phyloP scores from a whole-genome alignment of 306 rosid species.

The Alnus glutinosa region DNA sequence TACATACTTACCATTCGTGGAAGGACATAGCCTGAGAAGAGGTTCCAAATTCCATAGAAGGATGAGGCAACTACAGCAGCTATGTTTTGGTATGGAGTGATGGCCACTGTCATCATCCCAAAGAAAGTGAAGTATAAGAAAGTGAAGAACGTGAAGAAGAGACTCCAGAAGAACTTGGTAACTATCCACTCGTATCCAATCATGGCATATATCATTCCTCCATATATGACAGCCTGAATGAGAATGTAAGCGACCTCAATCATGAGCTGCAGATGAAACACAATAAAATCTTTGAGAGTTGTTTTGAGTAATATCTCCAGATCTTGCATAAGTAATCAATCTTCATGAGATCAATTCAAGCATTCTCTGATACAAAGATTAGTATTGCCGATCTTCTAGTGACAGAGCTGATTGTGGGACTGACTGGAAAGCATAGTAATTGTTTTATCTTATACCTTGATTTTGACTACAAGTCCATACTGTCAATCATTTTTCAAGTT shows the following conservation, averaged over 20 bases:
- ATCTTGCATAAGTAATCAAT: slow-evolving; percentile 43
- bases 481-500: too few species aligned
- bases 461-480: too few species aligned
- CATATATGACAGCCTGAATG: slow-evolving; percentile 62
- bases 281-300: too few species aligned
- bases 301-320: slow-evolving; percentile 4
- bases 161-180: slow-evolving; percentile 69
- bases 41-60: slow-evolving; percentile 80
- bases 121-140: slow-evolving; percentile 73
- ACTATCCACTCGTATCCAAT: slow-evolving; percentile 63
- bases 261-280: slow-evolving; percentile 53
- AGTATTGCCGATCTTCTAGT: too few species aligned
- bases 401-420: too few species aligned
- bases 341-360: background rate
- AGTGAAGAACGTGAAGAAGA: slow-evolving; percentile 83
- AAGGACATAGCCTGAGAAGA: slow-evolving; percentile 78
- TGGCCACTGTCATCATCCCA: slow-evolving; percentile 89
- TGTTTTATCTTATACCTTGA: too few species aligned
- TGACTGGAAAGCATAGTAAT: too few species aligned
- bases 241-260: slow-evolving; percentile 74
- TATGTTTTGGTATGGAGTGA: slow-evolving; percentile 65
- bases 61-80: slow-evolving; percentile 62
- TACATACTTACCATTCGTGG: slow-evolving; percentile 58
- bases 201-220: slow-evolving; percentile 61
- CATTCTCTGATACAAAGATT: too few species aligned